Percentiles rank a stretch among this genome's conserved stretches.
Conservation (phyloP, 345 rosid species). For the Salix koriyanagi region DNA sequence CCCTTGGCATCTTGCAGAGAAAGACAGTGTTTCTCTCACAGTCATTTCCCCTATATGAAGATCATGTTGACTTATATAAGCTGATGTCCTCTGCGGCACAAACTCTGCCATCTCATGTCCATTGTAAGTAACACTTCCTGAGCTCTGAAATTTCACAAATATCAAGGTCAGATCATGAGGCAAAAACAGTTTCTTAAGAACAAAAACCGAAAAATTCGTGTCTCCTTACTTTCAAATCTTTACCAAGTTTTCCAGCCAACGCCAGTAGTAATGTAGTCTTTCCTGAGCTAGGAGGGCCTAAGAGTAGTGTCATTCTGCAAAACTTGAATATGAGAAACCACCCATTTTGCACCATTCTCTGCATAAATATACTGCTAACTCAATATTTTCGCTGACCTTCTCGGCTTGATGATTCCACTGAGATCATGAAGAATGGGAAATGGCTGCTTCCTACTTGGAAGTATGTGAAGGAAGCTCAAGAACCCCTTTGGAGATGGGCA, state of each 20-base stretch:
- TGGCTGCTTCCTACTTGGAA: constrained; percentile 48
- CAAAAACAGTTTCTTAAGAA: background rate
- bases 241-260: constrained; percentile 53
- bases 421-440: constrained; percentile 41
- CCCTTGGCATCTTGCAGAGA: constrained; percentile 65
- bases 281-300: constrained; percentile 62
- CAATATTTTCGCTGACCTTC: constrained; percentile 21
- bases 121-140: constrained; percentile 58
- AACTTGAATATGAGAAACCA: background rate
- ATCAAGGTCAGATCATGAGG: background rate
- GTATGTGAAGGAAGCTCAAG: constrained; percentile 39
- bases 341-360: background rate
- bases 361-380: background rate
- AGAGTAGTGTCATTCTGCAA: constrained; percentile 53
- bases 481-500: constrained; percentile 29
- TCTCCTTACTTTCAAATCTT: constrained; percentile 44
- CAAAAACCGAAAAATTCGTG: background rate
- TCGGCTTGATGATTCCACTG: constrained; percentile 57
- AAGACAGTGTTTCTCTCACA: constrained; percentile 60
- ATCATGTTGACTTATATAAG: constrained; percentile 61
- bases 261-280: constrained; percentile 54
- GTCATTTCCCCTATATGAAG: constrained; percentile 63
- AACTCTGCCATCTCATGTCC: constrained; percentile 64
- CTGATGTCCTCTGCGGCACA: constrained; percentile 57
- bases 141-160: constrained; percentile 30